Conservation (phyloP, 1,284 basidiomycete species). For the Wallemia ichthyophaga region DNA sequence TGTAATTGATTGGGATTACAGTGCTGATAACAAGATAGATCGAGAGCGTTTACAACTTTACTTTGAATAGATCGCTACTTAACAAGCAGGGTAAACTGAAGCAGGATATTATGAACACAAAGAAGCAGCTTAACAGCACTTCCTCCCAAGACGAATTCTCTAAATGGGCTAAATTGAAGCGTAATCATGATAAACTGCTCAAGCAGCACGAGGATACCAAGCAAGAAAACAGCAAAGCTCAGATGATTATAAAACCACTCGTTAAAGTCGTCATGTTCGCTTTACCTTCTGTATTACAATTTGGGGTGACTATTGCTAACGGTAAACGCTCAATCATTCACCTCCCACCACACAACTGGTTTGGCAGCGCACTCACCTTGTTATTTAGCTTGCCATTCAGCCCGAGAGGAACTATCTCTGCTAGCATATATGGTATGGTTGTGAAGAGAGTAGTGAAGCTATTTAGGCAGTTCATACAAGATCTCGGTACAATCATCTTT, state of each 20-base stretch:
- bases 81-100: conserved; percentile 36
- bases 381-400: neutral
- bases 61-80: neutral
- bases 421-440: neutral
- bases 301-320: conserved; percentile 2
- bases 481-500: neutral
- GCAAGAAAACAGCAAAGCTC: neutral
- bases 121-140: conserved; percentile 60
- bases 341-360: neutral
- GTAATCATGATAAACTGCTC: conserved; percentile 76
- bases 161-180: conserved; percentile 81
- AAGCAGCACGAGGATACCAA: conserved; percentile 68
- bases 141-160: conserved; percentile 93
- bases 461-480: neutral
- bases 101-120: conserved; percentile 39
- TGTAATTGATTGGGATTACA: neutral
- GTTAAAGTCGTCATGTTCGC: neutral
- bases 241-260: neutral
- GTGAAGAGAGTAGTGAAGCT: neutral
- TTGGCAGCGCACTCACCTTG: neutral
- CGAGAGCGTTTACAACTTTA: neutral
- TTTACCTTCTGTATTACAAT: conserved; percentile 5
- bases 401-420: neutral
- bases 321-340: neutral
- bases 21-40: neutral